Base-by-base conservation (phyloP, 2,329 filamentous ascomycete genomes). In the Aspergillus tamarii region DNA sequence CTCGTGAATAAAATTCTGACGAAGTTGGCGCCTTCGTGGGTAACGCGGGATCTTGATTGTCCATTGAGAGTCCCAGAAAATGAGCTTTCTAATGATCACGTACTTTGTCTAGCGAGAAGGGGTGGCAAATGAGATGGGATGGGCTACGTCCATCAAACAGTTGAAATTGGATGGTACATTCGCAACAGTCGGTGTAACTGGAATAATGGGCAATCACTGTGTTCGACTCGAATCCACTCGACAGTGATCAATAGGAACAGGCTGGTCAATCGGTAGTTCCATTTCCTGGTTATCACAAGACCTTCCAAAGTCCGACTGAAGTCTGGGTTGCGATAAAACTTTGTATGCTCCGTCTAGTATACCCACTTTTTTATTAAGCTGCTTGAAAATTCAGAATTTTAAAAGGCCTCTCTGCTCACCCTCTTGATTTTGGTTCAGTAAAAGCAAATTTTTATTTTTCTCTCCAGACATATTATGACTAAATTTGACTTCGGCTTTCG, bases 401-500 rank as follows among this genome's bases (percentile, higher is more conserved):
- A 21, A 34, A 54, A 32, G 52, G 32, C 10, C 9, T 23, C 26
- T 19, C 30, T 16, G 32, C 19, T 21, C 52, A 19, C 30, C 19
- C 52, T 8, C 11, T 30, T 36, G 2, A n/a, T 10, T 34, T 12
- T 14, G 5, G 19, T 16, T 39, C 21, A 23, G n/a, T 55, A 21
- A 19, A 52, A 52, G 0, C 16, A 12, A 34, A 26, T n/a, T 39
- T n/a, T 23, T 28, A 4, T 46, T 46, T 32, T 19, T 59, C 32
- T 53, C 34, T 21, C 7, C 10, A 54, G 12, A 50, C 28, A n/a
- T 16, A 46, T 1, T 28, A 63, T 63, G 61, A 32, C 56, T 10
- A 63, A 55, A 10, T 39, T 63, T 11, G 61, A 56, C 48, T 21
- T 21, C 12, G 26, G 58, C 21, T 59, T 59, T 59, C 60, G 60